Percentiles rank a stretch among this genome's conserved stretches.
Evolutionary conservation across 805 yeast species (phyloP).

Genomic region (Kodamaea hsintzibuensis): DNA sequence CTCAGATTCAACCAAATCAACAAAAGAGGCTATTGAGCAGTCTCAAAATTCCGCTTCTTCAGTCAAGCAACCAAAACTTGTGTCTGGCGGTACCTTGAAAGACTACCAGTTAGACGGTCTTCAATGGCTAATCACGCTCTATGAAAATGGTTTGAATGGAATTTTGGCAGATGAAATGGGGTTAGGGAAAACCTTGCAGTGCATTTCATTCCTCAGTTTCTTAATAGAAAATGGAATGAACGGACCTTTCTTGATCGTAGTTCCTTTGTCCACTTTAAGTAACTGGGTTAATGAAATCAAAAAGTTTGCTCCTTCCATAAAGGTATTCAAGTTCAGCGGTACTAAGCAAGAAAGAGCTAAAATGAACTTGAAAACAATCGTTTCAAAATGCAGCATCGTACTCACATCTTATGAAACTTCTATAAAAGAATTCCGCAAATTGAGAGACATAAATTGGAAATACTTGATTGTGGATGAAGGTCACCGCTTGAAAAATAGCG

Average conservation of each 20-base stretch:
- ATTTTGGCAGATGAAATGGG: slow-evolving; percentile 99
- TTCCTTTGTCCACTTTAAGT: slow-evolving; percentile 80
- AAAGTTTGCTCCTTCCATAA: slow-evolving; percentile 70
- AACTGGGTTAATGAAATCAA: slow-evolving; percentile 81
- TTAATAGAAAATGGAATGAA: slow-evolving; percentile 73
- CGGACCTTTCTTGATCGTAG: slow-evolving; percentile 79
- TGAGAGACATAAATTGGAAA: slow-evolving; percentile 66
- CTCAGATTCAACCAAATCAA: slow-evolving; percentile 18
- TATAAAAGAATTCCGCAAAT: slow-evolving; percentile 61
- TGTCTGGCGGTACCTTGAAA: slow-evolving; percentile 59
- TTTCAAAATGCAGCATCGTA: slow-evolving; percentile 46
- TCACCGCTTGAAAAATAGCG: slow-evolving; percentile 83
- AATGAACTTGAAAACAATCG: slow-evolving; percentile 32
- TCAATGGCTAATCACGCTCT: slow-evolving; percentile 85
- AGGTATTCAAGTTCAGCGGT: slow-evolving; percentile 67
- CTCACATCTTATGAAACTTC: slow-evolving; percentile 83
- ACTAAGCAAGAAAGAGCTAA: slow-evolving; percentile 53
- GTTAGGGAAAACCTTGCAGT: slow-evolving; percentile 88
- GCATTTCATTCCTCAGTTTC: slow-evolving; percentile 75
- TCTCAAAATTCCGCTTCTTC: slow-evolving; percentile 21
- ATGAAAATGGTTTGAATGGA: slow-evolving; percentile 93
- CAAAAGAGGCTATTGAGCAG: slow-evolving; percentile 25
- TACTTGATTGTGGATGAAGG: slow-evolving; percentile 94
- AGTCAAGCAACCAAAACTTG: slow-evolving; percentile 30
- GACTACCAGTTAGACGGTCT: slow-evolving; percentile 88